Evolutionary conservation across 257 asterid species (phyloP).

Genomic region (Ocimum tenuiflorum): DNA sequence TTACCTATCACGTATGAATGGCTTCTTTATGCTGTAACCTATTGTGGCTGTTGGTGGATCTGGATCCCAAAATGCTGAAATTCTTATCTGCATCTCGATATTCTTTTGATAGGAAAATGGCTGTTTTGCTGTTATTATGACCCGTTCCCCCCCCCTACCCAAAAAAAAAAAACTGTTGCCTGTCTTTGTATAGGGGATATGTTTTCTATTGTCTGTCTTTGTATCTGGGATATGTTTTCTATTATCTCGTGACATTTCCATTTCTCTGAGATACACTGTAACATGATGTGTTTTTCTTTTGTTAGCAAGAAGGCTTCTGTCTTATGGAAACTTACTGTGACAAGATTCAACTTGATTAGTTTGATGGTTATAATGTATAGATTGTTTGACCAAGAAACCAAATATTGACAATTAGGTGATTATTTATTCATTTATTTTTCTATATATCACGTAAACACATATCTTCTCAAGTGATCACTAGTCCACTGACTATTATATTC

Average conservation of each 20-base stretch:
- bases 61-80: constrained; percentile 12
- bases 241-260: neutral
- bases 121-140: neutral
- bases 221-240: neutral
- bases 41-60: neutral
- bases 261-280: neutral
- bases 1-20: no score
- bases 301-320: neutral
- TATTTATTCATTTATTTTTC: neutral
- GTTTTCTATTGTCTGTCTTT: neutral
- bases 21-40: no score
- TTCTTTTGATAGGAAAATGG: neutral
- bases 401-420: neutral
- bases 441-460: neutral
- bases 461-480: neutral
- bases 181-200: neutral
- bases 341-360: neutral
- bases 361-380: neutral
- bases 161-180: neutral
- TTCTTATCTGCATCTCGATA: neutral
- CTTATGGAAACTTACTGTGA: neutral
- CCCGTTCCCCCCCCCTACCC: neutral
- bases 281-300: neutral
- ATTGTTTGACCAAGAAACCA: neutral
- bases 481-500: neutral